Conservation (phyloP, 164 flowering plant genomes). For the Vitis rupestris region DNA sequence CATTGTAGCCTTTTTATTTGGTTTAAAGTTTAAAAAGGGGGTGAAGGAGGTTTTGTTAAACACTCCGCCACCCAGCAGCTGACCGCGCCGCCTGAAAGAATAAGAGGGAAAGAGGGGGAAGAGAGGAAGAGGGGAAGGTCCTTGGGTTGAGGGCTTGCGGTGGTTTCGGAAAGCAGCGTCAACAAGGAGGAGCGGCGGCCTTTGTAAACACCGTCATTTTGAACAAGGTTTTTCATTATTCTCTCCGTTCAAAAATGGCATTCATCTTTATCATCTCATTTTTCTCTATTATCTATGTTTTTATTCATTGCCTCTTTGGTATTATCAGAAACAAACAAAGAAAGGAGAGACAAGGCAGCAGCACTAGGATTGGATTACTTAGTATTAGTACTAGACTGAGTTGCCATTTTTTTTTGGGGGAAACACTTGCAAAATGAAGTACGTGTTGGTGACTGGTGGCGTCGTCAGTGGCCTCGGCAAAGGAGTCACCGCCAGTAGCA, state of each 20-base stretch:
- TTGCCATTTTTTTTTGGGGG: background rate
- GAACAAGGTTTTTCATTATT: slow-evolving; percentile 14
- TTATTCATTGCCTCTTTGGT: slow-evolving; percentile 1
- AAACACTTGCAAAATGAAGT: slow-evolving; percentile 22
- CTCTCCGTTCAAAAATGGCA: slow-evolving; percentile 1
- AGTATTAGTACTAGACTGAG: background rate
- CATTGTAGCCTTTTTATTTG: too few species aligned
- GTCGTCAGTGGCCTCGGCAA: slow-evolving; percentile 42
- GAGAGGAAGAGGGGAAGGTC: too few species aligned
- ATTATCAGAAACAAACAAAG: slow-evolving; percentile 2
- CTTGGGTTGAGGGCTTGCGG: too few species aligned
- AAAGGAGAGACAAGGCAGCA: background rate
- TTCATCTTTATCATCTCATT: background rate
- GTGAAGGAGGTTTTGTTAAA: too few species aligned
- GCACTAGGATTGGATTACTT: background rate
- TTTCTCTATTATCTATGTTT: slow-evolving; percentile 5
- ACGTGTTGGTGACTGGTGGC: slow-evolving; percentile 37
- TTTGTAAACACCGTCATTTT: slow-evolving; percentile 23
- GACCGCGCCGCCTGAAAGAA: too few species aligned
- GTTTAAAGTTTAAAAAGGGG: too few species aligned
- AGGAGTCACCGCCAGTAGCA: slow-evolving; percentile 42
- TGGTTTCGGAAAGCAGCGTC: too few species aligned
- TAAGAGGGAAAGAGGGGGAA: too few species aligned
- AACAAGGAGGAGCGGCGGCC: background rate
- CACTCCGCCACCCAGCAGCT: too few species aligned